Base-by-base conservation (phyloP, 164 flowering plant genomes). In the Vitis riparia region DNA sequence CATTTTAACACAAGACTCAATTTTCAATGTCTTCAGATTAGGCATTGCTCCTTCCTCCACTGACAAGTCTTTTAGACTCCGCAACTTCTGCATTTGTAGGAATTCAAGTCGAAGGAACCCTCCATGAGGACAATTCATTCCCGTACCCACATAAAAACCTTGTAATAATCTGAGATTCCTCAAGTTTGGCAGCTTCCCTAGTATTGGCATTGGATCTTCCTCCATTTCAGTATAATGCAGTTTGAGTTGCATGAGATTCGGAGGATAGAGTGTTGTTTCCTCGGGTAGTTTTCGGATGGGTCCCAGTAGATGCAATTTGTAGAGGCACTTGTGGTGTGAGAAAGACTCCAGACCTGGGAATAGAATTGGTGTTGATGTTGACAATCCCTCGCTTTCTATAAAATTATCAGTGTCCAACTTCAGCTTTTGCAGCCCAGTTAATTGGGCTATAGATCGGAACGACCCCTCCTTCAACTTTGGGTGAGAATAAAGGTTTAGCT, bases 401-500 rank as follows among this genome's bases (percentile, higher is more conserved):
- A 8, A 11, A 55, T 55, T 17, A 55, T 8, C 1, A 16, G 17
- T 55, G 0, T 0, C 3, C 12, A 55, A 17, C 59, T 15, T 2
- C 2, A 55, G 59, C 3, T n/a, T 14, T 55, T n/a, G 59, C 0
- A 55, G 59, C 9, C 59, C 17, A 55, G 59, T 55, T 55, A 55
- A 11, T 55, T 15, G 15, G 23, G n/a, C 5, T 8, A 55, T n/a
- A 14, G 59, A 55, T 55, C 17, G 9, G 16, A 17, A 11, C 6
- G 12, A 14, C 59, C 8, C 59, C 23, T 55, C 59, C 17, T 23
- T 23, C 27, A 23, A 23, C 27, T 23, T 0, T 23, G 0, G 1
- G 27, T 0, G 0, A 23, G 0, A 1, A 23, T 0, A 0, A 23
- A 23, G 27, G 27, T 1, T 0, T 23, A n/a, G 17, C 16, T n/a